These are phyloP conservation scores for Skeletonema menzelii DNA, from an alignment of 108 stramenopile genomes.

Conservation along the genomic window DNA sequence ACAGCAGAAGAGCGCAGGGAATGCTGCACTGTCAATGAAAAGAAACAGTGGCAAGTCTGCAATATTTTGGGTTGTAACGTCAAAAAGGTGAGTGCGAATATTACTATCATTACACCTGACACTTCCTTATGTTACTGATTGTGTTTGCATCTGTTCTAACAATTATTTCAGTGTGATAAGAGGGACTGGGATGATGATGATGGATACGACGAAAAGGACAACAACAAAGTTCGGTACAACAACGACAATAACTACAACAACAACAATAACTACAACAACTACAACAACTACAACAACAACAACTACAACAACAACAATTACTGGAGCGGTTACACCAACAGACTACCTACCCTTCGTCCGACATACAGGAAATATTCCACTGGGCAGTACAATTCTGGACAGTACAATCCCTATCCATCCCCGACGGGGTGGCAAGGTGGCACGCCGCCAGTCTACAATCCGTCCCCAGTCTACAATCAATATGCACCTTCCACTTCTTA, in stretches of 20 bases:
- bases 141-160: not conserved
- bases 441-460: not conserved
- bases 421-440: not conserved
- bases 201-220: not conserved
- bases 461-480: not conserved
- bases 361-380: not conserved
- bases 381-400: not conserved
- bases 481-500: not conserved
- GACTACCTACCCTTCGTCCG: not conserved
- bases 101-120: not conserved
- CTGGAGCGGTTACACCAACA: not conserved
- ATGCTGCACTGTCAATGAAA: not conserved
- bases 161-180: not conserved
- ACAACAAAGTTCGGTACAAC: not conserved
- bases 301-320: not conserved
- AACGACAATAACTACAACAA: not conserved
- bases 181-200: constrained; percentile 1
- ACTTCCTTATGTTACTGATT: not conserved
- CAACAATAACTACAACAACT: not conserved
- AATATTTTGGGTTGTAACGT: not conserved
- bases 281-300: not conserved
- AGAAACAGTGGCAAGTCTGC: not conserved
- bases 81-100: not conserved
- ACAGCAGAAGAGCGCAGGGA: not conserved
- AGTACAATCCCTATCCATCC: not conserved